Conservation (phyloP, 2,329 filamentous ascomycete species). For the Aspergillus niger region DNA sequence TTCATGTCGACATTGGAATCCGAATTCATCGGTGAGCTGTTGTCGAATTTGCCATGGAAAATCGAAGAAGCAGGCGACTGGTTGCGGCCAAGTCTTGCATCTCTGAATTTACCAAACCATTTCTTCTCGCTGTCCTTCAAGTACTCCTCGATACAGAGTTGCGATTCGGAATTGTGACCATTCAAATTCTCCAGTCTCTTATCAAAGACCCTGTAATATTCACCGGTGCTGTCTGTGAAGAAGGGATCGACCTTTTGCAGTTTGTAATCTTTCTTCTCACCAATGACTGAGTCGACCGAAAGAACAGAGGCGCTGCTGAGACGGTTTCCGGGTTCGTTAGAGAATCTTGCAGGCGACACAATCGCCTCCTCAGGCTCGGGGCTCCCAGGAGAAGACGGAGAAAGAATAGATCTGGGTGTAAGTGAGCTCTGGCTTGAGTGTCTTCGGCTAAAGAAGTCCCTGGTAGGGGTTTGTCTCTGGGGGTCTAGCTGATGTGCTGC, state of each 20-base stretch:
- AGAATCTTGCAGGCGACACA: constrained; percentile 29
- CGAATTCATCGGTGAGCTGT: constrained; percentile 39
- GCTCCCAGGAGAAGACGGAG: constrained; percentile 32
- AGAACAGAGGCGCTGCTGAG: constrained; percentile 51
- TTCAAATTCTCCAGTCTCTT: constrained; percentile 58
- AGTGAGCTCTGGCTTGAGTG: constrained; percentile 33
- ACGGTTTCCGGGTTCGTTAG: constrained; percentile 32
- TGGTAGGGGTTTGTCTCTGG: constrained; percentile 15
- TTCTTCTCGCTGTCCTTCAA: constrained; percentile 66
- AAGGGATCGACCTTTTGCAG: constrained; percentile 68
- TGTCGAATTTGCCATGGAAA: constrained; percentile 35
- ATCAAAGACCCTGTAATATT: constrained; percentile 62
- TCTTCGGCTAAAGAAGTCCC: constrained; percentile 24
- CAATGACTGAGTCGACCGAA: constrained; percentile 59
- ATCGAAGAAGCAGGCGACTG: constrained; percentile 43
- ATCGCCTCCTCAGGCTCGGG: constrained; percentile 38
- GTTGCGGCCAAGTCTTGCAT: constrained; percentile 59
- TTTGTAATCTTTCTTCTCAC: constrained; percentile 63
- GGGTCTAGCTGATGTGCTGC: constrained; percentile 22
- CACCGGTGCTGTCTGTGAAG: constrained; percentile 65
- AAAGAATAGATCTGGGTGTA: constrained; percentile 20
- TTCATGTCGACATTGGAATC: constrained; percentile 44
- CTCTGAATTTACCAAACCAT: constrained; percentile 63
- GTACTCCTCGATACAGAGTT: constrained; percentile 67
- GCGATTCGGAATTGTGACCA: constrained; percentile 59